Evolutionary conservation across 768 basidiomycete genomes (phyloP).

Genomic region (Suillus hirtellus): DNA sequence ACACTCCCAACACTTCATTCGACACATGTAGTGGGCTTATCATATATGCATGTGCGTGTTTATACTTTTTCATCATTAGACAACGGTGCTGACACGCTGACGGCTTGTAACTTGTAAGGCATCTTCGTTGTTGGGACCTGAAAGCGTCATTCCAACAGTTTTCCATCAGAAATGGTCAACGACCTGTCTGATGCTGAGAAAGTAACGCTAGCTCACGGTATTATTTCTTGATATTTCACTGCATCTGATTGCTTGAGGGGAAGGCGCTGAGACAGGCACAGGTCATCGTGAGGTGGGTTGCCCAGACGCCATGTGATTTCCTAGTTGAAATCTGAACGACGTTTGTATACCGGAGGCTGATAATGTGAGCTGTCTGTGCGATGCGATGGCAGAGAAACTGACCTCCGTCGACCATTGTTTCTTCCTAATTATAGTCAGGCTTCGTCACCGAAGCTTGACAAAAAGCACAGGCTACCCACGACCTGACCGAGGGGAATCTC

Average conservation of each 20-base stretch:
- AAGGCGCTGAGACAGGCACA: background rate
- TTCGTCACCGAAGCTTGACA: slow-evolving; percentile 31
- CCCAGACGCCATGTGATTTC: slow-evolving; percentile 9
- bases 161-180: slow-evolving; percentile 1
- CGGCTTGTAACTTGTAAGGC: slow-evolving; percentile 5
- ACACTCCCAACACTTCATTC: slow-evolving; percentile 26
- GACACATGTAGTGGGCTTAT: slow-evolving; percentile 30
- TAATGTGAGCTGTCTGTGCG: background rate
- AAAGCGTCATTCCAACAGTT: background rate
- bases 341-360: background rate
- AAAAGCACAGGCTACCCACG: slow-evolving; percentile 38
- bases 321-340: background rate
- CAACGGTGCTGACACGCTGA: background rate
- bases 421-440: slow-evolving; percentile 33
- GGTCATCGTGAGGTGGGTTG: slow-evolving; percentile 11
- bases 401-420: slow-evolving; percentile 19
- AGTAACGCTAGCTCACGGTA: background rate
- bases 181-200: slow-evolving; percentile 7
- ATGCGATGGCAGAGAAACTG: background rate
- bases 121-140: background rate
- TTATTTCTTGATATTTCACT: slow-evolving; percentile 1
- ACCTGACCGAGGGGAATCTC: slow-evolving; percentile 28
- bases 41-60: slow-evolving; percentile 9
- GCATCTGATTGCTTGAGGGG: slow-evolving; percentile 7
- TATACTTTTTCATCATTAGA: background rate